phyloP scores from a whole-genome alignment of 768 basidiomycete species.

The Termitomyces sp. region DNA sequence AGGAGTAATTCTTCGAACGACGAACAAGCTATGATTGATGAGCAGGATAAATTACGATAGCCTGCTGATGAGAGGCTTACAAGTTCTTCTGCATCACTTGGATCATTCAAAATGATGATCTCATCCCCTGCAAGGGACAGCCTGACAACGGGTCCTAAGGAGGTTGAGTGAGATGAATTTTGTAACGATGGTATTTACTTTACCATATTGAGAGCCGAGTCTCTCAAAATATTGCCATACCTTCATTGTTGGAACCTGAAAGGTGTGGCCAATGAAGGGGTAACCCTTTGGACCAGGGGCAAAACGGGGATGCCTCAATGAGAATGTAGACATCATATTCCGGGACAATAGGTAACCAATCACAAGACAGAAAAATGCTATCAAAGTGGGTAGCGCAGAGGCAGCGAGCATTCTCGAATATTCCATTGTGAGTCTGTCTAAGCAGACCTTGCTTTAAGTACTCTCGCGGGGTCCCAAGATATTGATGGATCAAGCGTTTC shows the following conservation, averaged over 20 bases:
- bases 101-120: constrained; percentile 6
- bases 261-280: constrained; percentile 6
- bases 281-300: no score
- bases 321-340: no score
- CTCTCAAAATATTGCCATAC: constrained; percentile 9
- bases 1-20: no score
- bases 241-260: constrained; percentile 9
- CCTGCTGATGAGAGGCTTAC: neutral
- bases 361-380: no score
- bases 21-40: neutral
- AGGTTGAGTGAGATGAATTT: neutral
- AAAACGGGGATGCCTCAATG: no score
- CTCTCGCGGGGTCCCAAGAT: no score
- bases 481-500: no score
- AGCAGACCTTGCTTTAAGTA: no score
- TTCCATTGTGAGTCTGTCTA: no score
- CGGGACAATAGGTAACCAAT: no score
- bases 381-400: no score
- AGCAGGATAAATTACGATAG: neutral
- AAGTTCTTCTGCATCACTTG: constrained; percentile 8
- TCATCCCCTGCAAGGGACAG: constrained; percentile 7
- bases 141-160: constrained; percentile 4
- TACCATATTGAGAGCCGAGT: constrained; percentile 6
- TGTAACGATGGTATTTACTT: neutral
- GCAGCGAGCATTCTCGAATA: no score